Evolutionary conservation across 2,329 filamentous ascomycete species (phyloP).

Genomic region (Laburnicola sp.): DNA sequence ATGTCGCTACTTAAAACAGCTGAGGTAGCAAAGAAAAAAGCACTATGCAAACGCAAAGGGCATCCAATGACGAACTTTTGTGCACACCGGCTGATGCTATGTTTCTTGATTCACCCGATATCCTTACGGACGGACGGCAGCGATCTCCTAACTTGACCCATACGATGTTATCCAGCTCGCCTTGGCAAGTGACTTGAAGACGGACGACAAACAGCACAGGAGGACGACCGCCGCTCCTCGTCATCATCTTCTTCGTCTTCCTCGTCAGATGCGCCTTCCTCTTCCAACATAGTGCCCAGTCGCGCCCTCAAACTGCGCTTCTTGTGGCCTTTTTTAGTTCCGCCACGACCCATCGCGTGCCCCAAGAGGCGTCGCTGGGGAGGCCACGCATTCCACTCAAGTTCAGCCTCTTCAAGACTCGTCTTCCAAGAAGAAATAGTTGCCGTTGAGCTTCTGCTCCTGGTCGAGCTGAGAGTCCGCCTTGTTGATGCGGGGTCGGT

Average conservation of each 20-base stretch:
- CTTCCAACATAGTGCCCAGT: conserved; percentile 49
- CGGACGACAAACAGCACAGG: conserved; percentile 51
- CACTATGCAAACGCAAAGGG: no score
- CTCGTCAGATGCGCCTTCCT: conserved; percentile 61
- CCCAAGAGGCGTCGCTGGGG: conserved; percentile 41
- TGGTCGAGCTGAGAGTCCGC: conserved; percentile 92
- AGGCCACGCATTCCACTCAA: conserved; percentile 48
- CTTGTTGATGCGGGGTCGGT: conserved; percentile 98
- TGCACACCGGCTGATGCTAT: no score
- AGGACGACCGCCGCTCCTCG: conserved; percentile 65
- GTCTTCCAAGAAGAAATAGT: conserved; percentile 98
- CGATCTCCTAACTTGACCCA: conserved; percentile 62
- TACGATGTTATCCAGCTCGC: conserved; percentile 6
- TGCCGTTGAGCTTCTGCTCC: conserved; percentile 91
- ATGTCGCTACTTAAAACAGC: no score
- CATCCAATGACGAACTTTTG: no score
- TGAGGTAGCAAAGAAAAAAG: no score
- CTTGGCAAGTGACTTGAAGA: neutral
- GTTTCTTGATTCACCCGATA: neutral
- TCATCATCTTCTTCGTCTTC: conserved; percentile 66
- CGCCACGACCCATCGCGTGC: conserved; percentile 48
- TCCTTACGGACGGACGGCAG: conserved; percentile 10
- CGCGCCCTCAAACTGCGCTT: conserved; percentile 37
- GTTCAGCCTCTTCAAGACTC: conserved; percentile 69
- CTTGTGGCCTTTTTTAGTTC: conserved; percentile 42